A percentile compares a stretch with the other conserved stretches of the same genome.
phyloP scores from a whole-genome alignment of 345 rosid genomes.

The Excoecaria cochinchinensis region DNA sequence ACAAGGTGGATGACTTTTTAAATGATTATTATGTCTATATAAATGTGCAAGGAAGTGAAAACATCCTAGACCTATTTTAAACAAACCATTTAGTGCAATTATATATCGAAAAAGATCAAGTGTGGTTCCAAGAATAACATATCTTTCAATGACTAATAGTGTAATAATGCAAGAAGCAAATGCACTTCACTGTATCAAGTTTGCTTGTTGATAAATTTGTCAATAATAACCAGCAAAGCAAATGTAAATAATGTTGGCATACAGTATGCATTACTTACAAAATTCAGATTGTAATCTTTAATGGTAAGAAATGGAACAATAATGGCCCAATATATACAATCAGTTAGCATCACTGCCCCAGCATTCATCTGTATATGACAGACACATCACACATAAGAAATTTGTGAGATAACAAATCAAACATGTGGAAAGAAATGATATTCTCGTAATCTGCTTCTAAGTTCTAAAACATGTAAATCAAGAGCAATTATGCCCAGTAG shows the following conservation, averaged over 20 bases:
- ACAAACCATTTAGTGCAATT: background rate
- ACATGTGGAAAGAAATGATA: constrained; percentile 4
- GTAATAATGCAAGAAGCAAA: background rate
- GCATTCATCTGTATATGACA: constrained; percentile 45
- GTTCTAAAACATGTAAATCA: background rate
- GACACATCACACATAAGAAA: constrained; percentile 15
- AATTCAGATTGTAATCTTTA: constrained; percentile 45
- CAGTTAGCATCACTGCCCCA: constrained; percentile 68
- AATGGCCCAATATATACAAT: constrained; percentile 57
- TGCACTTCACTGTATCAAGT: background rate
- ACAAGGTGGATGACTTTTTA: background rate
- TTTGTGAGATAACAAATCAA: constrained; percentile 2
- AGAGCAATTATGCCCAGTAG: background rate
- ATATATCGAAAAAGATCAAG: too few relatives aligned
- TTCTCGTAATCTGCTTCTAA: constrained; percentile 5
- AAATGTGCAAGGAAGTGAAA: background rate
- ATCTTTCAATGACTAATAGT: background rate
- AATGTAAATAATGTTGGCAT: constrained; percentile 2
- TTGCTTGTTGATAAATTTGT: background rate
- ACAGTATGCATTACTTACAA: constrained; percentile 38
- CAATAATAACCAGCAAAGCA: background rate
- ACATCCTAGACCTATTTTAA: background rate
- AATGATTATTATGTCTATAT: background rate
- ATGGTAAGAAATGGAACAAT: constrained; percentile 65
- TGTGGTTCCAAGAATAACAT: background rate